Evolutionary conservation across 306 rosid genomes (phyloP), one percentile per base, ranked within the genome.

Genomic region (Erythrophleum fordii): DNA sequence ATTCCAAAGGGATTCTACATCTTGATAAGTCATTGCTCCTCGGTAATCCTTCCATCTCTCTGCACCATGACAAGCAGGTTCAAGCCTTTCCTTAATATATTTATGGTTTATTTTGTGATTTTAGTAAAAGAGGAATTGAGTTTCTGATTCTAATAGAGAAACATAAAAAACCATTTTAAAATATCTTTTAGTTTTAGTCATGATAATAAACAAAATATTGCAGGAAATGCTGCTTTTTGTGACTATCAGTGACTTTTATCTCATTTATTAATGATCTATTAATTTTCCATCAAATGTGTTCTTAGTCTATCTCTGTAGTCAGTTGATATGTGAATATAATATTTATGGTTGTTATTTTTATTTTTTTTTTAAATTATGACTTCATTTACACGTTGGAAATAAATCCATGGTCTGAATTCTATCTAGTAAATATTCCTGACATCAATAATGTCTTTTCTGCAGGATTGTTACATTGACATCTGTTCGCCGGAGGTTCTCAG

Each of bases 401-500:
- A 72, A 42, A 52, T 52, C 56, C 49, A 53, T 78, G 39, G 64
- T 66, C 28, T 66, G 61, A 61, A 67, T 26, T 11, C 16, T 37
- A 28, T 77, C 58, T 73, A 69, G 34, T 65, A 23, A 73, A 51
- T 22, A 16, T 56, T 81, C 68, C 18, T 79, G 79, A 37, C 45
- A 26, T 71, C 41, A 58, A 28, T 53, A 14, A 59, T 78, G 56
- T 83, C 34, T 85, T 75, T 70, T 81, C 53, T 92, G 90, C 89
- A 96, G 99, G 99, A 96, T 89, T 96, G 99, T 86, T 88, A 89
- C 84, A 90, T 96, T 72, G 98, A 96, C 83, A 90, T 96, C 72
- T 96, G 99, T 82, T 90, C 98, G 31, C 97, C 92, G 7, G 99
- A 96, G 89, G 99, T 96, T 85, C 99, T 96, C 58, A 92, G 95